Evolutionary conservation across 1,284 basidiomycete species (phyloP), one percentile per base, ranked within the genome.

Genomic region (Ceraceosorus guamensis): DNA sequence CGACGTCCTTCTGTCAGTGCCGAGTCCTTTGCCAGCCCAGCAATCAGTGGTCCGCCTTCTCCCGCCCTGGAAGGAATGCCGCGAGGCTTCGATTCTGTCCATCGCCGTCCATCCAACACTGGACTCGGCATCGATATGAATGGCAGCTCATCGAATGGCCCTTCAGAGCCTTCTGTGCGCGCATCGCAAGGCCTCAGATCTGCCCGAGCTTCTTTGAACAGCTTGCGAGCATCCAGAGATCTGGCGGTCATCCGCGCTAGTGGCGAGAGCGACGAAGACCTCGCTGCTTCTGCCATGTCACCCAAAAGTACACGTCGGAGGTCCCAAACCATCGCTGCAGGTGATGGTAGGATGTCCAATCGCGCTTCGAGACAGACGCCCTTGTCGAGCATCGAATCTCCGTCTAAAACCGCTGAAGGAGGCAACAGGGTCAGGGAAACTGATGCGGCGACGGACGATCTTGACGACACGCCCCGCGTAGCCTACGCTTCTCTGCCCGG

Each of bases 401-500:
- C 37, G 37, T n/a, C 37, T 8, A 8, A n/a, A 8, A n/a, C n/a
- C n/a, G n/a, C n/a, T n/a, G n/a, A n/a, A n/a, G n/a, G n/a, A n/a
- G 37, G 37, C 37, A n/a, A 41, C 8, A n/a, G 8, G 8, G 8
- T 8, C 8, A 8, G 37, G 8, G 8, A n/a, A 8, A 41, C 8
- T n/a, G n/a, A 41, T 8, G n/a, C 8, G 8, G 8, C 8, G 37
- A 8, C n/a, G 8, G 37, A 41, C 37, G 37, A 41, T 8, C n/a
- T 41, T 30, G 55, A 57, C 46, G 41, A 55, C 24, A 57, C 55
- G 39, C 55, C 55, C 30, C 46, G 52, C 16, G 51, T 57, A 18
- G 54, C 52, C 13, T 57, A 57, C 53, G 54, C 54, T 24, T 43
- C 55, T 7, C 31, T 57, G 53, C 35, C 52, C 51, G 43, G 39